Evolutionary conservation across 257 asterid genomes (phyloP).

Genomic region (Capsicum pubescens): DNA sequence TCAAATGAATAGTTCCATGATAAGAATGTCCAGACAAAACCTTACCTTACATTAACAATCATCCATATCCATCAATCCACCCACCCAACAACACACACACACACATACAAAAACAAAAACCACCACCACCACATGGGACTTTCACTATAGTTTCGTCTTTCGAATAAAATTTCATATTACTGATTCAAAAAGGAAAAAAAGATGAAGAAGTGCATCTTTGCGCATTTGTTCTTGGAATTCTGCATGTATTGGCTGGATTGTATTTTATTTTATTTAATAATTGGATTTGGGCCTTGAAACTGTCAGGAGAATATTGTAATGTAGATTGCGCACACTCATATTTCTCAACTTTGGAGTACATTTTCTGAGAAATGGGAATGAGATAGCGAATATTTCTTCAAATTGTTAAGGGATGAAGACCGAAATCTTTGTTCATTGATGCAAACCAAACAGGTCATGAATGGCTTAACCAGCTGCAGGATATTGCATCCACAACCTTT

Average conservation of each 20-base stretch:
- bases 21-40: background rate
- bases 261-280: background rate
- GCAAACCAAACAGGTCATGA: conserved; percentile 11
- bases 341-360: background rate
- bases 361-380: background rate
- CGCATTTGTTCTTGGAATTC: background rate
- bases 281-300: background rate
- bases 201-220: background rate
- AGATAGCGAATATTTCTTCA: background rate
- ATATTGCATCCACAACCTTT: background rate
- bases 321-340: background rate
- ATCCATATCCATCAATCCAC: background rate
- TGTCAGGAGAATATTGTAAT: background rate
- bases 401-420: background rate
- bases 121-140: too few relatives aligned
- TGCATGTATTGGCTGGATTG: background rate
- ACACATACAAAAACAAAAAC: too few relatives aligned
- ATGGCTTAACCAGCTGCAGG: background rate
- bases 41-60: background rate
- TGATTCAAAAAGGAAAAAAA: background rate
- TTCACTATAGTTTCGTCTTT: background rate
- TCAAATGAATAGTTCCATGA: background rate
- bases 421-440: background rate
- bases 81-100: too few relatives aligned
- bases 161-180: background rate